Conservation (phyloP, 106 monocot genomes). For the Dioscorea zingiberensis region DNA sequence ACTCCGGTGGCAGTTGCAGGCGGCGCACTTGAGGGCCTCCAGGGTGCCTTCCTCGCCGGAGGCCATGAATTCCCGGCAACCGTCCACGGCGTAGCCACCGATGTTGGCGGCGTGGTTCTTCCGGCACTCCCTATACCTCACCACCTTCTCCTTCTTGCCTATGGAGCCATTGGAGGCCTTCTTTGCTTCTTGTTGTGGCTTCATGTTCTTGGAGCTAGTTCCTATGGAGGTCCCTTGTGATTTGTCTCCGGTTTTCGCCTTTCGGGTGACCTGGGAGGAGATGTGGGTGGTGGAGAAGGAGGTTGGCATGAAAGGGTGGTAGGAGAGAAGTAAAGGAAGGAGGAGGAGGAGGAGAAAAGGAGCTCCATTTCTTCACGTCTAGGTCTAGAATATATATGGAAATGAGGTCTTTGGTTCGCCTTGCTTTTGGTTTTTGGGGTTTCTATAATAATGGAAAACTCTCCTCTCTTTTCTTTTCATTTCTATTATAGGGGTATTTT, state of each 20-base stretch:
- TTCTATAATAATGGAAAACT: no score
- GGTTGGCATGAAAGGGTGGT: constrained; percentile 10
- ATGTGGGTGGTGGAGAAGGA: constrained; percentile 4
- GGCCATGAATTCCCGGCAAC: constrained; percentile 88
- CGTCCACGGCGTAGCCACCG: constrained; percentile 67
- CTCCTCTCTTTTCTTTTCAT: no score
- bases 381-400: constrained; percentile 1
- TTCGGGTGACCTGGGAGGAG: not conserved
- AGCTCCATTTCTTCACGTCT: constrained; percentile 4
- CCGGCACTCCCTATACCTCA: constrained; percentile 38
- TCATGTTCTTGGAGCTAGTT: not conserved
- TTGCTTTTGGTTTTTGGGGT: no score
- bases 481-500: no score
- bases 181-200: constrained; percentile 8
- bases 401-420: not conserved
- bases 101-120: constrained; percentile 62
- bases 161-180: constrained; percentile 14
- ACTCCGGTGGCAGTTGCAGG: constrained; percentile 84
- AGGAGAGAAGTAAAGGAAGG: not conserved
- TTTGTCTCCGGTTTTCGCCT: not conserved
- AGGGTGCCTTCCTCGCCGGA: constrained; percentile 45
- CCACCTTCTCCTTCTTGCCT: constrained; percentile 21
- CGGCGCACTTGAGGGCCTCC: constrained; percentile 66
- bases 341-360: not conserved
- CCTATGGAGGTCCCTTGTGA: no score